phyloP scores from a whole-genome alignment of 2,329 filamentous ascomycete genomes.

The Verticillium zaregamsianum region DNA sequence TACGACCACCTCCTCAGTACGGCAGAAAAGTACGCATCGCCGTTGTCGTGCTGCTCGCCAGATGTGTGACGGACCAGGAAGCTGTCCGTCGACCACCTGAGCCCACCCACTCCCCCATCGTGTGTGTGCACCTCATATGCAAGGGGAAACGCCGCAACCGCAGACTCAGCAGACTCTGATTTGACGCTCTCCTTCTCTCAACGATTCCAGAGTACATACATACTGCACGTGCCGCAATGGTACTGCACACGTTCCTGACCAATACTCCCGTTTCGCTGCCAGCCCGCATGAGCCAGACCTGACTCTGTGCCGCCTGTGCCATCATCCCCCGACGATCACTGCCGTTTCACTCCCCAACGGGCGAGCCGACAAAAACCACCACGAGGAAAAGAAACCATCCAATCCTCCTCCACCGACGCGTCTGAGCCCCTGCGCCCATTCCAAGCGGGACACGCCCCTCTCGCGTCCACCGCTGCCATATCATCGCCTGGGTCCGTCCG shows the following conservation, averaged over 20 bases:
- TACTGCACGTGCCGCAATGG: constrained; percentile 13
- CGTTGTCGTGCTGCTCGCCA: too few species aligned
- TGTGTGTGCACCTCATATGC: neutral
- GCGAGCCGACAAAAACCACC: neutral
- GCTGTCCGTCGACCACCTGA: too few species aligned
- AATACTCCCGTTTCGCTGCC: constrained; percentile 6
- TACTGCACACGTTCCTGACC: constrained; percentile 6
- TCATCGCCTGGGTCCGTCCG: constrained; percentile 7
- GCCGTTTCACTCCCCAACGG: constrained; percentile 13
- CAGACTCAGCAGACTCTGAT: neutral
- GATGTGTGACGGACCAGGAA: too few species aligned
- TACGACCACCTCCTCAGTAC: too few species aligned
- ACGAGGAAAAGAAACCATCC: constrained; percentile 1
- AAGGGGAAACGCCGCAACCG: neutral
- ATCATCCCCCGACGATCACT: constrained; percentile 11
- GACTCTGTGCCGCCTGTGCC: constrained; percentile 3
- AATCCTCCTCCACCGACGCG: neutral
- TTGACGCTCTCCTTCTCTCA: neutral
- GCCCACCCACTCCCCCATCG: too few species aligned
- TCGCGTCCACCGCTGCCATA: constrained; percentile 8
- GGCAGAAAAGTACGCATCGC: too few species aligned
- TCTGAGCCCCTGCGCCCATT: neutral
- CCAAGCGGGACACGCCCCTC: neutral
- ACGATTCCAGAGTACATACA: neutral
- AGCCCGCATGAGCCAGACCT: constrained; percentile 8